Base-by-base conservation (phyloP, 192 early-diverging fungal genomes). In the Fimicolochytrium jonesii region DNA sequence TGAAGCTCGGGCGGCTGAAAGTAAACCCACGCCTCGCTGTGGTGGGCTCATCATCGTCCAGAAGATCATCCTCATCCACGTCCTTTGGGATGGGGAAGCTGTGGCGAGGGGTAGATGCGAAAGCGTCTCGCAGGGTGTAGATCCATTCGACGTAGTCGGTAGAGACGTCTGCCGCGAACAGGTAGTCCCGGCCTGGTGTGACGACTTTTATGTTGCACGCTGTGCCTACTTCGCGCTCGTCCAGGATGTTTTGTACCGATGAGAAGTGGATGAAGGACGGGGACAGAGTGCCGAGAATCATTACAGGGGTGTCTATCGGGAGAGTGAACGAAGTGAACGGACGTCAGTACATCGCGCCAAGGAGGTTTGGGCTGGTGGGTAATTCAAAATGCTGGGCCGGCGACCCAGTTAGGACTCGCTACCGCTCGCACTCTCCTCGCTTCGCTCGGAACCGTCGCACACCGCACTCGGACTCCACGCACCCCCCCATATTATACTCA, bases 261-360 rank as follows among this genome's bases (percentile, higher is more conserved):
- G 56, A 59, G 39, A 73, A 73, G 55, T 73, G 71, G 45, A 65
- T 54, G 46, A 62, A 73, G 5, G 42, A 47, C 20, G 51, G 54
- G 6, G 49, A 35, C 13, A 46, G 30, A 6, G 66, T 62, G 6
- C 66, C 71, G 20, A 73, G 30, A 23, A 73, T 53, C 56, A 73
- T 26, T 0, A 73, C 35, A 6, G 71, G 66, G 33, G 46, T 68
- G 42, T 57, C 67, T 68, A n/a, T n/a, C n/a, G 44, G 10, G 15
- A 25, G 44, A 49, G 17, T 18, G 32, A 34, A 6, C 5, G 32
- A 11, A 22, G 32, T 34, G 11, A 7, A 22, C 13, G 13, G 6
- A 53, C 6, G 9, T 4, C 25, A 11, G 9, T 30, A 30, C 30
- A 9, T 22, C 6, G 6, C 6, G 45, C 10, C 10, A 47, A 17